Conservation (phyloP, 192 early-diverging fungal species). For the Coemansia sp. region DNA sequence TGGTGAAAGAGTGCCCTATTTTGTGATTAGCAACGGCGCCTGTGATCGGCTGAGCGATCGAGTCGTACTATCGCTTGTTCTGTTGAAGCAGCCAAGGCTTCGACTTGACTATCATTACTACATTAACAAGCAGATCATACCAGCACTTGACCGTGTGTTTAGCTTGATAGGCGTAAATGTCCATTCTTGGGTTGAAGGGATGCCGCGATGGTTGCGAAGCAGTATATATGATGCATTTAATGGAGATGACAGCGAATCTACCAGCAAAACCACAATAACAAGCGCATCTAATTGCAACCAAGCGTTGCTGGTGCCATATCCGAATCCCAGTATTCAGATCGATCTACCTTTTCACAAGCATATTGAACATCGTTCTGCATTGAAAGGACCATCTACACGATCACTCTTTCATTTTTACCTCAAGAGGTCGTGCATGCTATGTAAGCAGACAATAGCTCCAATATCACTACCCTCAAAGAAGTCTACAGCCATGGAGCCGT, state of each 20-base stretch:
- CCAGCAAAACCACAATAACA: not conserved
- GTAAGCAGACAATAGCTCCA: constrained; percentile 15
- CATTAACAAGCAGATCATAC: constrained; percentile 82
- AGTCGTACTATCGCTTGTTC: constrained; percentile 66
- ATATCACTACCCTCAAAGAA: constrained; percentile 2
- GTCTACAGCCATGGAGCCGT: not conserved
- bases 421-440: constrained; percentile 36
- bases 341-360: not conserved
- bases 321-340: too few species aligned
- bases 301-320: too few species aligned
- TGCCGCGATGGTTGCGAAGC: constrained; percentile 27
- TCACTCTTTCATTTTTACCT: constrained; percentile 47
- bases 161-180: constrained; percentile 73
- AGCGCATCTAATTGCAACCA: not conserved
- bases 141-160: constrained; percentile 76
- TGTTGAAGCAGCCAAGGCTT: constrained; percentile 65
- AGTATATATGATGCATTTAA: constrained; percentile 12
- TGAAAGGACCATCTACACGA: constrained; percentile 9
- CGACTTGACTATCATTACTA: constrained; percentile 81
- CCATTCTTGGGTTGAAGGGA: constrained; percentile 28
- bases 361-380: not conserved
- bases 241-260: constrained; percentile 10
- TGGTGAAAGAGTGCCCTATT: constrained; percentile 88
- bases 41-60: constrained; percentile 71
- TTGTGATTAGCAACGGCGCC: constrained; percentile 74